These are phyloP conservation scores for Anisodus tanguticus DNA, from an alignment of 257 asterid species.

Conservation along the genomic window DNA sequence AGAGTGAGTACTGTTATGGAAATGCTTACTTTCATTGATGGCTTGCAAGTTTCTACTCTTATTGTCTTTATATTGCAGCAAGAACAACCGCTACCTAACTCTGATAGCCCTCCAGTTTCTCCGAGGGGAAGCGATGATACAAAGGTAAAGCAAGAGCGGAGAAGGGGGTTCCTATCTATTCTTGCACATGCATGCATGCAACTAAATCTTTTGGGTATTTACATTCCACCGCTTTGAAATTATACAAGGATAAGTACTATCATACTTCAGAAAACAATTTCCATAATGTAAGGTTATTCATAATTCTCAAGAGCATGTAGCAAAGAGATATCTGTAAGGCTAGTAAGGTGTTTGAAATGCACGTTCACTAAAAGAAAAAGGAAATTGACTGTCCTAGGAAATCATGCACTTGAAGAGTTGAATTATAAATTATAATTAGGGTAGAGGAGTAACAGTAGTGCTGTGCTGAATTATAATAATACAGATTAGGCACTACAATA, in stretches of 20 bases:
- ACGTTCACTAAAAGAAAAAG: background rate
- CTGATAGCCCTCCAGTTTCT: slow-evolving; percentile 66
- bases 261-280: background rate
- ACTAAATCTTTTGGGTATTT: background rate
- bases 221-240: background rate
- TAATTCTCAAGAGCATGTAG: background rate
- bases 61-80: slow-evolving; percentile 39
- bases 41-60: slow-evolving; percentile 18
- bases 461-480: background rate
- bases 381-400: background rate
- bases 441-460: slow-evolving; percentile 1
- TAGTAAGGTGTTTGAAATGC: background rate
- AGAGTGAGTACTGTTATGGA: background rate
- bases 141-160: slow-evolving; percentile 49
- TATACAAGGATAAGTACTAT: background rate
- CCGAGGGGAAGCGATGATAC: slow-evolving; percentile 70
- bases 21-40: slow-evolving; percentile 11
- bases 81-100: slow-evolving; percentile 44
- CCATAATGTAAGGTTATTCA: background rate
- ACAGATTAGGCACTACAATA: background rate
- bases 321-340: background rate
- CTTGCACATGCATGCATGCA: background rate
- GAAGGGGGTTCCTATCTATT: slow-evolving; percentile 10
- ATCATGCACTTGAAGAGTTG: background rate
- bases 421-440: background rate